Evolutionary conservation across 768 basidiomycete species (phyloP), one percentile per base, ranked within the genome.

Genomic region (Tylopilus felleus): DNA sequence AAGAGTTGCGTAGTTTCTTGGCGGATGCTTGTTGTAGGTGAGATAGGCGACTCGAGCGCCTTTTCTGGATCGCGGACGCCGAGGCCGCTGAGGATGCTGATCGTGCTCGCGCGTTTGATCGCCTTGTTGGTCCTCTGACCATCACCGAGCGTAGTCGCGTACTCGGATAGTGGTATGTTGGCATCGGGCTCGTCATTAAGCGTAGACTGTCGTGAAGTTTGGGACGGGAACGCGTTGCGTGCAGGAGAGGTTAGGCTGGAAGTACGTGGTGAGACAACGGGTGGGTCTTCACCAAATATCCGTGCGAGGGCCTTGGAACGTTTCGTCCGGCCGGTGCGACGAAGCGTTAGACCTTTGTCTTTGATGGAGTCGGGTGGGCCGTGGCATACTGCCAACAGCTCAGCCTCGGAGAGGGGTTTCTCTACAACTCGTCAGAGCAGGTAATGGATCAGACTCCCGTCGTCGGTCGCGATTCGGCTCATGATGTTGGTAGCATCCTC

Each of bases 61-160:
- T 76, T 80, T 65, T 91, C 87, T 0, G 86, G 85, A 59, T 90
- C 80, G n/a, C 78, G 82, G 1, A 94, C 93, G 23, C 96, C 95
- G 9, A 99, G 81, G 0, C 93, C 93, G 49, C 90, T 94, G 66
- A 99, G 85, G 57, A 99, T 83, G 70, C 93, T 96, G 67, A 98
- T 84, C 0, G 93, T 90, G 64, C 93, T 96, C 1, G 97, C 97
- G 21, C 97, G 88, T 62, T 97, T 95, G 47, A 71, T 65, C 5
- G 67, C 53, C 44, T 57, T 69, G 48, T 55, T 58, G 22, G 57
- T 52, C 41, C 54, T 52, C 51, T 67, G 63, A 60, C 67, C 29
- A 61, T 75, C 50, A 56, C 53, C n/a, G n/a, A n/a, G n/a, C n/a
- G n/a, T n/a, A n/a, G n/a, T n/a, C n/a, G n/a, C 51, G 36, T 69